phyloP scores from a whole-genome alignment of 306 rosid species.

The Trifolium repens region DNA sequence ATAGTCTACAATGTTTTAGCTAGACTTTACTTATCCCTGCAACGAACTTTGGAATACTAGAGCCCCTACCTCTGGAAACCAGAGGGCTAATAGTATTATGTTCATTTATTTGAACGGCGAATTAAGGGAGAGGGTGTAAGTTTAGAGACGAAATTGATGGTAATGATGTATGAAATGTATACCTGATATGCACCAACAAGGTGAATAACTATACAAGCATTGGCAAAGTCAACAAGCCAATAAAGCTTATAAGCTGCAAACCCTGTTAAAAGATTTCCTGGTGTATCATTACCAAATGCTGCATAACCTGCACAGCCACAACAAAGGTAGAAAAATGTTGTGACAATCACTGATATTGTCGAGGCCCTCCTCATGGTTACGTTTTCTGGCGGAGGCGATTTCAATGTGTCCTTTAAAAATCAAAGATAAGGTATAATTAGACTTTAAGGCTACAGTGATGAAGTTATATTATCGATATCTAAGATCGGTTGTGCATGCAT shows the following conservation, averaged over 20 bases:
- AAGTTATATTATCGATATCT: constrained; percentile 19
- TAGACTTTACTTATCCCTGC: too few relatives aligned
- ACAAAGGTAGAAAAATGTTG: constrained; percentile 69
- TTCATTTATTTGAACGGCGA: not conserved
- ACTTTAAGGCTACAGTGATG: not conserved
- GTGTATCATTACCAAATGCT: constrained; percentile 73
- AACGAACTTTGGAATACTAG: too few relatives aligned
- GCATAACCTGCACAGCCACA: constrained; percentile 83
- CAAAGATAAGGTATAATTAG: constrained; percentile 19
- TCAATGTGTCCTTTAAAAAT: constrained; percentile 80
- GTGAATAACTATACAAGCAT: constrained; percentile 73
- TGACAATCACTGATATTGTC: constrained; percentile 49
- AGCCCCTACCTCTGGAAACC: too few relatives aligned
- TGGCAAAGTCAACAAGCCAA: constrained; percentile 79
- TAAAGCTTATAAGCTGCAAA: constrained; percentile 53
- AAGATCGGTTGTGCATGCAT: constrained; percentile 8
- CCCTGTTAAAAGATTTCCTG: constrained; percentile 78
- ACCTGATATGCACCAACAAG: constrained; percentile 91
- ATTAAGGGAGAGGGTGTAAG: not conserved
- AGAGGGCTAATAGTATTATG: too few relatives aligned
- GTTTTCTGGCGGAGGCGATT: constrained; percentile 82
- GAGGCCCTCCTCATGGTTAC: constrained; percentile 68
- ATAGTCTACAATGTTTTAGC: not conserved
- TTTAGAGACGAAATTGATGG: not conserved
- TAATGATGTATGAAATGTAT: constrained; percentile 9